Evolutionary conservation across 768 basidiomycete species (phyloP), one percentile per base, ranked within the genome.

Genomic region (Russula foetens): DNA sequence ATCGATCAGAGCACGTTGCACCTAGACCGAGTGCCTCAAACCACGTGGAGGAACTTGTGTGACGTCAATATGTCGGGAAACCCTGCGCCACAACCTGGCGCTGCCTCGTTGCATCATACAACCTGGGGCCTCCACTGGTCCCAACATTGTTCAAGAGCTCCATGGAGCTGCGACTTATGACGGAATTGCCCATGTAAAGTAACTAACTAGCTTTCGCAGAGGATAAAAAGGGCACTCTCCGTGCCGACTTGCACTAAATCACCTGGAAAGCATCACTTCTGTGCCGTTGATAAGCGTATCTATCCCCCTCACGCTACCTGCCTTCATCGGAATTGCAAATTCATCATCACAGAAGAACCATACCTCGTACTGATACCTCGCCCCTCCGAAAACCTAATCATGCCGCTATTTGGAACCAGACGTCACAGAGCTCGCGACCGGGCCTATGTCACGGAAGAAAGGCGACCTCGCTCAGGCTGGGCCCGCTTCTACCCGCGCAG

Each of bases 401-500:
- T 59, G 53, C 41, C 35, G 35, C 44, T 64, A 14, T 66, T 64
- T 21, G 31, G 63, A 15, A 43, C 44, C 6, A 23, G 38, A 55
- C 60, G 45, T 58, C 53, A 45, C 56, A 29, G 28, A 23, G 26
- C 39, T 39, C 46, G 23, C 39, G 15, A 45, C 23, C 56, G 45
- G 11, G 47, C 47, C 41, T 12, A 45, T 41, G 31, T 26, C 53
- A 56, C 66, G 5, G 26, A 26, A 9, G 24, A 26, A 33, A 11
- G 51, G 23, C 59, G 63, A 53, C 58, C 60, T 45, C 35, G 35
- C 35, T 35, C 35, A 35, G 57, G 56, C 62, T 56, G 60, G 60
- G 26, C 46, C 47, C 57, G 29, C 47, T 60, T 64, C 35, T 11
- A 11, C 58, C 64, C 67, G 50, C 56, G 63, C 29, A 68, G 63